Conservation (phyloP, 257 asterid species). For the Handroanthus guayacan region DNA sequence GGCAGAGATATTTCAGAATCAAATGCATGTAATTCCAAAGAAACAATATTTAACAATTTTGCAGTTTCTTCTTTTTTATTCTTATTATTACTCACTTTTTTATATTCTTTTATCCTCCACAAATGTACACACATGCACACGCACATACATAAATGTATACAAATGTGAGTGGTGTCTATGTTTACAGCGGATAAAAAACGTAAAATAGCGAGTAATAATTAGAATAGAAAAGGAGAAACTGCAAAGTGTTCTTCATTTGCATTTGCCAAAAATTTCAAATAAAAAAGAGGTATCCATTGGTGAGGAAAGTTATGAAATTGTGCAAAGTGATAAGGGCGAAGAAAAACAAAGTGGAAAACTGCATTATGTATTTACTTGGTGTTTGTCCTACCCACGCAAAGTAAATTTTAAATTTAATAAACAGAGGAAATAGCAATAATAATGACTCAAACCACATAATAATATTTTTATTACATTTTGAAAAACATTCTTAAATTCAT, state of each 20-base stretch:
- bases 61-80: too few relatives aligned
- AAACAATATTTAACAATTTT: not conserved
- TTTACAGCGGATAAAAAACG: too few relatives aligned
- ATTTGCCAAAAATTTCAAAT: constrained; percentile 8
- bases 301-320: not conserved
- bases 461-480: too few relatives aligned
- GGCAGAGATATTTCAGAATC: constrained; percentile 6
- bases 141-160: not conserved
- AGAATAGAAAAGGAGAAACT: not conserved
- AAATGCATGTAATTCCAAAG: not conserved
- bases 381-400: not conserved
- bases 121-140: not conserved
- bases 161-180: not conserved
- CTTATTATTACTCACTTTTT: too few relatives aligned
- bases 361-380: not conserved
- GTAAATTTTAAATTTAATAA: not conserved
- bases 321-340: not conserved
- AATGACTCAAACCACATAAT: too few relatives aligned
- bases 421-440: not conserved
- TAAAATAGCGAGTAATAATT: too few relatives aligned
- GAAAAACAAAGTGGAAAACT: not conserved
- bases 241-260: not conserved
- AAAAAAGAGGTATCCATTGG: not conserved
- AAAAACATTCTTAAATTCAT: too few relatives aligned
- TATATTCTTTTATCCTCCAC: too few relatives aligned